Evolutionary conservation across 192 early-diverging fungal genomes (phyloP).

Genomic region (Umbelopsis ramanniana): DNA sequence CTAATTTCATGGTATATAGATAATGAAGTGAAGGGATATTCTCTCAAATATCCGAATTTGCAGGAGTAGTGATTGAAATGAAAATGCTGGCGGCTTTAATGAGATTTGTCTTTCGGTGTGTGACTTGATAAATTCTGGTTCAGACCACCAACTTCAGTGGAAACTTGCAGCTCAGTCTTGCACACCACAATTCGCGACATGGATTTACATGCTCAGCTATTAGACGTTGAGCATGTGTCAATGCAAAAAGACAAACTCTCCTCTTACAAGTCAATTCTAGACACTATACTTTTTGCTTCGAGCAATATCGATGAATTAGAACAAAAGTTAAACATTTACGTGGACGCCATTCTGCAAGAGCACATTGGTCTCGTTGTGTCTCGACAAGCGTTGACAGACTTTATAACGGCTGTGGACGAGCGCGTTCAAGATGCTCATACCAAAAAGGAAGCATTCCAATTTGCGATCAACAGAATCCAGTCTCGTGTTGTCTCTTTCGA

Average conservation of each 20-base stretch:
- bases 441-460: slow-evolving; percentile 66
- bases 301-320: slow-evolving; percentile 1
- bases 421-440: slow-evolving; percentile 46
- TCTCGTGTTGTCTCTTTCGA: slow-evolving; percentile 82
- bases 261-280: slow-evolving; percentile 26
- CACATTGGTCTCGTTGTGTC: slow-evolving; percentile 77
- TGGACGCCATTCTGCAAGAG: slow-evolving; percentile 64
- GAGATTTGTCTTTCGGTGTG: neutral
- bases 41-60: no score
- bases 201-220: slow-evolving; percentile 26
- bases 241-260: slow-evolving; percentile 41
- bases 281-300: slow-evolving; percentile 26
- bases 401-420: slow-evolving; percentile 63
- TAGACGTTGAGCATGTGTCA: slow-evolving; percentile 18
- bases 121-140: neutral
- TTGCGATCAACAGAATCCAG: slow-evolving; percentile 70
- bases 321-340: slow-evolving; percentile 36
- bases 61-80: no score
- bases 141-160: no score
- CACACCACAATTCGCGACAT: slow-evolving; percentile 24
- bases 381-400: slow-evolving; percentile 74
- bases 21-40: no score
- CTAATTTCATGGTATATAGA: no score
- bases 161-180: neutral
- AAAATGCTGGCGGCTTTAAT: no score